Evolutionary conservation across 495 filamentous ascomycete species (phyloP).

Genomic region (Lasiosphaeris hirsuta): DNA sequence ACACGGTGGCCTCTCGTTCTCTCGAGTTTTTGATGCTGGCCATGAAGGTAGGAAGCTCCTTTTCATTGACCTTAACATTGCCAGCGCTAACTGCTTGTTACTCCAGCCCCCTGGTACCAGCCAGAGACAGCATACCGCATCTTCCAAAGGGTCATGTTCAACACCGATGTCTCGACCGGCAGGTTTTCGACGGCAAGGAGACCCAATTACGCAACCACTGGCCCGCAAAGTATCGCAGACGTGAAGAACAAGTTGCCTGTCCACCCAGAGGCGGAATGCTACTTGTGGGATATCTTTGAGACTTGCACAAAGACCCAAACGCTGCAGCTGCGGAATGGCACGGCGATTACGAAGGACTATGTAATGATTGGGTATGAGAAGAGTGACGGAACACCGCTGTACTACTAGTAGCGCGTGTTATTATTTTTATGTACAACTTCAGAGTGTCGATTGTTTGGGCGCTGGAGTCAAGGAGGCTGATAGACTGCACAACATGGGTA

Average conservation of each 20-base stretch:
- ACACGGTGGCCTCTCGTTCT: slow-evolving; percentile 58
- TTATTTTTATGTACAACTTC: no score
- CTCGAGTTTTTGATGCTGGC: slow-evolving; percentile 57
- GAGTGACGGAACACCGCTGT: background rate
- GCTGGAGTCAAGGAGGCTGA: no score
- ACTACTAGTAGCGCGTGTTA: background rate
- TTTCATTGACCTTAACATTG: background rate
- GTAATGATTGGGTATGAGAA: slow-evolving; percentile 4
- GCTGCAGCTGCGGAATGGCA: slow-evolving; percentile 9
- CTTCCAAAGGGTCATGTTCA: slow-evolving; percentile 39
- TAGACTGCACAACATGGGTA: no score
- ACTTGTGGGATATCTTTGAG: slow-evolving; percentile 20
- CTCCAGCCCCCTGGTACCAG: slow-evolving; percentile 42
- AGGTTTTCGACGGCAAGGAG: slow-evolving; percentile 9
- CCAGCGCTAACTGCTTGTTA: background rate
- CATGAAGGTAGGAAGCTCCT: slow-evolving; percentile 53
- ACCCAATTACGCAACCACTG: slow-evolving; percentile 14
- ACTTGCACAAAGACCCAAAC: slow-evolving; percentile 8
- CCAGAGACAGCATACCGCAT: slow-evolving; percentile 33
- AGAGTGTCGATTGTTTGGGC: no score
- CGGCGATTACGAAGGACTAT: slow-evolving; percentile 14
- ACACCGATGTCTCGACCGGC: slow-evolving; percentile 55
- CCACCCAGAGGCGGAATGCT: slow-evolving; percentile 7
- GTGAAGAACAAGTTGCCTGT: slow-evolving; percentile 20
- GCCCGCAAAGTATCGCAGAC: slow-evolving; percentile 6